These are phyloP conservation scores for Pseudozyma hubeiensis DNA, from an alignment of 1,284 basidiomycete genomes.

Conservation along the genomic window DNA sequence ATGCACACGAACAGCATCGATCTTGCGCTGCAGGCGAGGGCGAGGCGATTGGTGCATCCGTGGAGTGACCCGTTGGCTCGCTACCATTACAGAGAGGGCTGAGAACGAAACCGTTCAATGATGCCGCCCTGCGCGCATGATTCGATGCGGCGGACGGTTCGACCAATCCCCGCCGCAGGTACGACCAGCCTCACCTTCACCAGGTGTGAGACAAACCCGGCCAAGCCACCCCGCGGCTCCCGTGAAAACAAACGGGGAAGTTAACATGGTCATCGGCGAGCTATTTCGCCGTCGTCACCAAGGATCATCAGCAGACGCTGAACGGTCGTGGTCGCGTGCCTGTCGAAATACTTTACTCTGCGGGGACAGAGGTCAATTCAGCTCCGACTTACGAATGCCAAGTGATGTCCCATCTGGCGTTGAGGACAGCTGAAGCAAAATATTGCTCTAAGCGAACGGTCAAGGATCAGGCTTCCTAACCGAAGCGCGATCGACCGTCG, in stretches of 20 bases:
- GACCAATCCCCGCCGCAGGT: slow-evolving; percentile 19
- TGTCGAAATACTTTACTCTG: background rate
- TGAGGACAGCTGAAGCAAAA: no score
- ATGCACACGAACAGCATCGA: no score
- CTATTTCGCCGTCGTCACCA: background rate
- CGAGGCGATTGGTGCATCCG: background rate
- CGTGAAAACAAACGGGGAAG: slow-evolving; percentile 14
- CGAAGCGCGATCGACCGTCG: background rate
- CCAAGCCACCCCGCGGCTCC: slow-evolving; percentile 2
- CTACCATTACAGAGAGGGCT: background rate
- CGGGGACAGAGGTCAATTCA: background rate
- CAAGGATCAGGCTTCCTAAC: no score
- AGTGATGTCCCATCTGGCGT: background rate
- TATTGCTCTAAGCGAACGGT: no score
- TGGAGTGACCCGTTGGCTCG: background rate
- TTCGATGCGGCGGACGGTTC: background rate
- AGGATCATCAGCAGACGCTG: no score
- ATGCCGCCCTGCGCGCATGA: slow-evolving; percentile 20
- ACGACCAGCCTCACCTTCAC: slow-evolving; percentile 3
- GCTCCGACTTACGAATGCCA: slow-evolving; percentile 2
- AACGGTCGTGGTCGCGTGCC: background rate
- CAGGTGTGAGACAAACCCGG: background rate
- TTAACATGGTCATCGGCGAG: background rate
- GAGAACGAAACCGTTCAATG: slow-evolving; percentile 1
- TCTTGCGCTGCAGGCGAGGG: background rate